phyloP scores from a whole-genome alignment of 1,284 basidiomycete species.

The Tylopilus sp. region DNA sequence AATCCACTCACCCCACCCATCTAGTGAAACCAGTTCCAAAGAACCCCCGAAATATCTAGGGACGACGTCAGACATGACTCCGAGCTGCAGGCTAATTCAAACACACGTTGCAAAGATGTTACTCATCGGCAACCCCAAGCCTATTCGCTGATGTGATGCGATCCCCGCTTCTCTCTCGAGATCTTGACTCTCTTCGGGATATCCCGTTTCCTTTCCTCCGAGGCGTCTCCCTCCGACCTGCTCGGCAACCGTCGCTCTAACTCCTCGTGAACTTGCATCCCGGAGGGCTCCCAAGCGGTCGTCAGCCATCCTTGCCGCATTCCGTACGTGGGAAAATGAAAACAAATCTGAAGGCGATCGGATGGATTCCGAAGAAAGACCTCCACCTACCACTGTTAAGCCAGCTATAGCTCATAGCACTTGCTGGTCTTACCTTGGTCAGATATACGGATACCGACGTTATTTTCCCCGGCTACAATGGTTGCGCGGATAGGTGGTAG shows the following conservation, averaged over 20 bases:
- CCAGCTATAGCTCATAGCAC: slow-evolving; percentile 2
- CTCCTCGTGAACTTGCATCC: slow-evolving; percentile 71
- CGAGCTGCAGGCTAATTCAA: background rate
- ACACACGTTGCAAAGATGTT: slow-evolving; percentile 85
- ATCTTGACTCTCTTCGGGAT: slow-evolving; percentile 41
- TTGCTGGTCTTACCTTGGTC: slow-evolving; percentile 72
- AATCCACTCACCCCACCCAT: slow-evolving; percentile 78
- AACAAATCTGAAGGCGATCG: slow-evolving; percentile 78
- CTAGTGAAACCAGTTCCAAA: slow-evolving; percentile 82
- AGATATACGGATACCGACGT: slow-evolving; percentile 84
- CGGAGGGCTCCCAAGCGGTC: slow-evolving; percentile 80
- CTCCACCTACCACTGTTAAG: slow-evolving; percentile 67
- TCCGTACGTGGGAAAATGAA: slow-evolving; percentile 85
- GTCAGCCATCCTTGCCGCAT: slow-evolving; percentile 74
- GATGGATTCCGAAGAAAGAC: slow-evolving; percentile 65
- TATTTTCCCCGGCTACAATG: slow-evolving; percentile 76
- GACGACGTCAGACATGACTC: slow-evolving; percentile 12
- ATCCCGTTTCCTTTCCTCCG: slow-evolving; percentile 24
- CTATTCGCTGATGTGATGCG: slow-evolving; percentile 72
- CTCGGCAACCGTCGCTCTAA: slow-evolving; percentile 82
- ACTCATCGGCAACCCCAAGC: slow-evolving; percentile 87
- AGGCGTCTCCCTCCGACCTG: slow-evolving; percentile 66
- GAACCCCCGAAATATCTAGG: slow-evolving; percentile 84
- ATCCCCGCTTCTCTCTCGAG: slow-evolving; percentile 60
- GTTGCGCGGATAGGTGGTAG: slow-evolving; percentile 77